Percentiles rank a stretch among this genome's conserved stretches.
Evolutionary conservation across 768 basidiomycete species (phyloP).

Genomic region (Leucocoprinus birnbaumii): DNA sequence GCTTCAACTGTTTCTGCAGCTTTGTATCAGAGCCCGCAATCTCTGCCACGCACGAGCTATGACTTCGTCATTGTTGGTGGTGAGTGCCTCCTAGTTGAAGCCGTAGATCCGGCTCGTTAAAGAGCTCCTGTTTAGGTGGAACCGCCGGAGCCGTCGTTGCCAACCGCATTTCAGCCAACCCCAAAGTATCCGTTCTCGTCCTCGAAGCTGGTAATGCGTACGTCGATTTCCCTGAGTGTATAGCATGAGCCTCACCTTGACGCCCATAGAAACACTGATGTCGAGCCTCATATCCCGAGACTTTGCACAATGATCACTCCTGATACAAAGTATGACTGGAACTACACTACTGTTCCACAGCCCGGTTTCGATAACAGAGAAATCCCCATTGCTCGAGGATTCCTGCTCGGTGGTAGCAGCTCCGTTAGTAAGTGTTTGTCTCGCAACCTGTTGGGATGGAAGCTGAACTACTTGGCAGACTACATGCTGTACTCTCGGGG

Average conservation of each 20-base stretch:
- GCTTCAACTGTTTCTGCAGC: not conserved
- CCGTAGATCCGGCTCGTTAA: not conserved
- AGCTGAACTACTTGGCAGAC: slow-evolving; percentile 17
- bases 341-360: slow-evolving; percentile 25
- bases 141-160: slow-evolving; percentile 31
- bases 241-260: not conserved
- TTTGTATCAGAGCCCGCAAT: slow-evolving; percentile 1
- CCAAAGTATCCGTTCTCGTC: slow-evolving; percentile 23
- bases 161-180: slow-evolving; percentile 30
- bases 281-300: not conserved
- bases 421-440: slow-evolving; percentile 19
- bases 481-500: slow-evolving; percentile 32
- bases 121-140: slow-evolving; percentile 17
- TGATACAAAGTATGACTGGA: slow-evolving; percentile 22
- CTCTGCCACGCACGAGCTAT: slow-evolving; percentile 12
- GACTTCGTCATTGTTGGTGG: slow-evolving; percentile 29
- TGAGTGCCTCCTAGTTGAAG: not conserved
- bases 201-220: slow-evolving; percentile 28
- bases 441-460: not conserved
- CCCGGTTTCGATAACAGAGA: slow-evolving; percentile 18
- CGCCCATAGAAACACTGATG: not conserved
- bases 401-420: slow-evolving; percentile 24
- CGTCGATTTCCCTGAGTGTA: not conserved
- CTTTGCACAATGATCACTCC: slow-evolving; percentile 8
- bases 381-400: slow-evolving; percentile 23